Evolutionary conservation across 176 grass and related monocot species (phyloP).

Genomic region (Oryza meridionalis): DNA sequence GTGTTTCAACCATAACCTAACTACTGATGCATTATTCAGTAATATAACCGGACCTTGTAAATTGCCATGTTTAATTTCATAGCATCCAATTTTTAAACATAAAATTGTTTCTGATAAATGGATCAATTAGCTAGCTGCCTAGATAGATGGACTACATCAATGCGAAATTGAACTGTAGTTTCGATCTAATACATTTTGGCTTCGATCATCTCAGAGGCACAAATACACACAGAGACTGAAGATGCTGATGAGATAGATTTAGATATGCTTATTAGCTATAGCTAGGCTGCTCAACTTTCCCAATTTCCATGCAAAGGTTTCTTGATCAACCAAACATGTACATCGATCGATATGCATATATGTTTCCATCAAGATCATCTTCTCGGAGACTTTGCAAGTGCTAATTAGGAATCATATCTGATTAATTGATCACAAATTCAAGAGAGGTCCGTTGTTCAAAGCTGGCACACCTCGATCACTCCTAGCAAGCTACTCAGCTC

Average conservation of each 20-base stretch:
- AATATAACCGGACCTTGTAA: background rate
- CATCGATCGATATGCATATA: background rate
- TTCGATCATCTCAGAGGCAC: background rate
- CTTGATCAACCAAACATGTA: background rate
- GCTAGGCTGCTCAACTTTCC: background rate
- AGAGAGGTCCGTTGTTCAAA: slow-evolving; percentile 35
- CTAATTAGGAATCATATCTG: slow-evolving; percentile 49
- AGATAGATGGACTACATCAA: background rate
- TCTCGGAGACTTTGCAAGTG: slow-evolving; percentile 17
- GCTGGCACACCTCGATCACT: background rate
- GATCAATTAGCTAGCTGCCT: background rate
- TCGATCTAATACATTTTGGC: background rate
- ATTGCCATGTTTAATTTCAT: background rate
- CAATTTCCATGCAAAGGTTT: background rate
- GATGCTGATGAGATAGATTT: background rate
- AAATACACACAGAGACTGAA: background rate
- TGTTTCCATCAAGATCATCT: slow-evolving; percentile 12
- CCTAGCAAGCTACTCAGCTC: background rate
- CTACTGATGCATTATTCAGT: background rate
- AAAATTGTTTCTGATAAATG: background rate
- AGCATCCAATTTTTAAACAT: background rate
- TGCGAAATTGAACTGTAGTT: background rate
- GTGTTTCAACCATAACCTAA: too few species aligned
- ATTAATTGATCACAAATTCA: slow-evolving; percentile 27
- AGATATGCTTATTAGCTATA: background rate